Evolutionary conservation across 345 rosid genomes (phyloP).

Genomic region (Geranium rotundifolium): DNA sequence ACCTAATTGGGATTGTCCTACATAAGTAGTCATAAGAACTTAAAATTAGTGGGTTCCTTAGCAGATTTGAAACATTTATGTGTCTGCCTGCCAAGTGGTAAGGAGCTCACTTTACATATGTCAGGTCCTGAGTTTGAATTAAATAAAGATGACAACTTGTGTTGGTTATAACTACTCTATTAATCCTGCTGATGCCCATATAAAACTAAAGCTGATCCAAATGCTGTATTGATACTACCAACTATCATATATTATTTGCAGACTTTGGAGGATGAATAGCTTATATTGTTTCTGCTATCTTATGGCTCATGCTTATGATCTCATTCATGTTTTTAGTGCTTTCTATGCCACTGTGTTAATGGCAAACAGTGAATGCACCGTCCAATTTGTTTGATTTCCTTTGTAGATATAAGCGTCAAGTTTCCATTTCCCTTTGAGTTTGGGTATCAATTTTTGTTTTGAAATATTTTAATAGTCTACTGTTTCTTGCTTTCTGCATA

Average conservation of each 20-base stretch:
- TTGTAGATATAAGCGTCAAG: neutral
- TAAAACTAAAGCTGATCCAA: neutral
- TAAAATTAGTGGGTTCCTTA: neutral
- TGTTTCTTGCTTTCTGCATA: neutral
- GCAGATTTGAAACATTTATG: neutral
- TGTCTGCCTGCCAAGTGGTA: neutral
- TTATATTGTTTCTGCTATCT: neutral
- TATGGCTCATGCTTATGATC: neutral
- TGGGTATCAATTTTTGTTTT: neutral
- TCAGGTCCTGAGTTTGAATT: too few species aligned
- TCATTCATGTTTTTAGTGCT: neutral
- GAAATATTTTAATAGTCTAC: neutral
- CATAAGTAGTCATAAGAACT: neutral
- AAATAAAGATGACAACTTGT: too few species aligned
- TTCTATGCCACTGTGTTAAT: neutral
- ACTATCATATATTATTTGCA: neutral
- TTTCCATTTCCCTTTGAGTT: neutral
- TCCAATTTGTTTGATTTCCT: neutral
- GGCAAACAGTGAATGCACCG: neutral
- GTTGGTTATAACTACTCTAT: neutral
- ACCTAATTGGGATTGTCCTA: too few species aligned
- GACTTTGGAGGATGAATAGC: neutral
- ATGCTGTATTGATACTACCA: neutral
- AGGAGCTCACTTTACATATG: too few species aligned
- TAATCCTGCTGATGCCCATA: neutral